Evolutionary conservation across 129 eudicot genomes (phyloP).

Genomic region (Arctium lappa): DNA sequence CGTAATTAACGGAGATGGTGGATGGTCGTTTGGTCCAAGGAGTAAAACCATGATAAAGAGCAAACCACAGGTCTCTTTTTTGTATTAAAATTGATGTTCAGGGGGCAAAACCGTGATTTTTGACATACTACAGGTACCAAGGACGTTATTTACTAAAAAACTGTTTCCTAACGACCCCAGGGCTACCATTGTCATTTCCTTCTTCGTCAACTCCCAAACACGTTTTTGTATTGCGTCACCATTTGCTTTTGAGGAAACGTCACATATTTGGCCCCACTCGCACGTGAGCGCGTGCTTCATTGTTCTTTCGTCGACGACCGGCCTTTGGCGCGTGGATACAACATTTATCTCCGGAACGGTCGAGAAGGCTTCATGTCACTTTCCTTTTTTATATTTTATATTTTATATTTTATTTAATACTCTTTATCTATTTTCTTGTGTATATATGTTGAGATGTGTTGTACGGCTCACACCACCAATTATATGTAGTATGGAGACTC

Average conservation of each 20-base stretch:
- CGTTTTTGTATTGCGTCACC: not conserved
- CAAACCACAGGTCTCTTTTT: not conserved
- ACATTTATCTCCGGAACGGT: not conserved
- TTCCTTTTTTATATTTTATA: not conserved
- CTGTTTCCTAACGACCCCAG: not conserved
- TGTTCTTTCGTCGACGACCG: too few species aligned
- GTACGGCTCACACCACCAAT: not conserved
- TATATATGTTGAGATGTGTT: not conserved
- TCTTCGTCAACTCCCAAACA: not conserved
- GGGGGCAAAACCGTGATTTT: not conserved
- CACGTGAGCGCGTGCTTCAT: too few species aligned
- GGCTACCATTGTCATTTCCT: not conserved
- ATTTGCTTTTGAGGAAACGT: not conserved
- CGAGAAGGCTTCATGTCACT: not conserved
- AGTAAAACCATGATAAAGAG: too few species aligned
- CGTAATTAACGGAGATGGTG: not conserved
- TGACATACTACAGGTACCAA: not conserved
- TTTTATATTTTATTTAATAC: not conserved
- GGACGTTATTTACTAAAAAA: not conserved
- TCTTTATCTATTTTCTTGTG: not conserved
- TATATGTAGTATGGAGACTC: slow-evolving; percentile 22
- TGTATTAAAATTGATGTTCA: not conserved
- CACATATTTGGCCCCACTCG: not conserved
- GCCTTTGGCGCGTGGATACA: too few species aligned
- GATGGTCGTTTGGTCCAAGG: not conserved